A percentile compares a stretch with the other conserved stretches of the same genome.
Conservation (phyloP, 2,329 filamentous ascomycete genomes). For the Dothiorella sarmentorum region DNA sequence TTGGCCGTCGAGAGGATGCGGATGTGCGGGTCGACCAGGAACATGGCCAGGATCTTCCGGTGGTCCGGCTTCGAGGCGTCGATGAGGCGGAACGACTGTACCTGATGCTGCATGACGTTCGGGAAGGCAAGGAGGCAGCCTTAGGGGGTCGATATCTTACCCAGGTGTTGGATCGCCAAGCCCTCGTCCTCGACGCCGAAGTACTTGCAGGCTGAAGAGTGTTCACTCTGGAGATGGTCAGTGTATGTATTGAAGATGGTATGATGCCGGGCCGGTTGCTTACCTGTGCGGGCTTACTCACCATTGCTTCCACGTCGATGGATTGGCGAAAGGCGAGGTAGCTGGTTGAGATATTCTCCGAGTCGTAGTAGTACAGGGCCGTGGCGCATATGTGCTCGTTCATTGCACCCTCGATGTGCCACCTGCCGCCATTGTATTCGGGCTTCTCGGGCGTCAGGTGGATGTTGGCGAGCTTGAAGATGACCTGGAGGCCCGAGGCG, state of each 20-base stretch:
- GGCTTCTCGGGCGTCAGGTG: slow-evolving; percentile 58
- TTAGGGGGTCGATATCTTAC: slow-evolving; percentile 46
- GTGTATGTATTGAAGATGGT: not conserved
- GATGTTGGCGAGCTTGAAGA: slow-evolving; percentile 61
- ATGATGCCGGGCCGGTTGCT: not conserved
- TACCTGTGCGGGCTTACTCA: slow-evolving; percentile 17
- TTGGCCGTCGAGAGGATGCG: slow-evolving; percentile 51
- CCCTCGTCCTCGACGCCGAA: slow-evolving; percentile 41
- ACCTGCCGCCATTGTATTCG: slow-evolving; percentile 50
- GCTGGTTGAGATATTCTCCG: slow-evolving; percentile 56
- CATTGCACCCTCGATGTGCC: slow-evolving; percentile 49
- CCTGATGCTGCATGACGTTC: slow-evolving; percentile 51
- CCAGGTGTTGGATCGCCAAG: slow-evolving; percentile 43
- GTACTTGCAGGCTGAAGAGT: slow-evolving; percentile 27
- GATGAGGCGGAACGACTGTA: slow-evolving; percentile 49
- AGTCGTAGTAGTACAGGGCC: slow-evolving; percentile 60
- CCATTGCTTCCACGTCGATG: slow-evolving; percentile 14
- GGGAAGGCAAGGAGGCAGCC: slow-evolving; percentile 56
- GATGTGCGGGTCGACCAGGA: slow-evolving; percentile 55
- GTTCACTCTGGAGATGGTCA: slow-evolving; percentile 23
- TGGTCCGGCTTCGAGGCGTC: slow-evolving; percentile 54
- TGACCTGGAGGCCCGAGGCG: slow-evolving; percentile 54
- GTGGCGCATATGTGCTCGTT: slow-evolving; percentile 65
- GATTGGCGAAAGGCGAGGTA: slow-evolving; percentile 49
- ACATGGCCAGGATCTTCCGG: slow-evolving; percentile 56